Percentiles rank a stretch among this genome's conserved stretches.
Conservation (phyloP, 352 stramenopile genomes). For the Elongisporangium anandrum region DNA sequence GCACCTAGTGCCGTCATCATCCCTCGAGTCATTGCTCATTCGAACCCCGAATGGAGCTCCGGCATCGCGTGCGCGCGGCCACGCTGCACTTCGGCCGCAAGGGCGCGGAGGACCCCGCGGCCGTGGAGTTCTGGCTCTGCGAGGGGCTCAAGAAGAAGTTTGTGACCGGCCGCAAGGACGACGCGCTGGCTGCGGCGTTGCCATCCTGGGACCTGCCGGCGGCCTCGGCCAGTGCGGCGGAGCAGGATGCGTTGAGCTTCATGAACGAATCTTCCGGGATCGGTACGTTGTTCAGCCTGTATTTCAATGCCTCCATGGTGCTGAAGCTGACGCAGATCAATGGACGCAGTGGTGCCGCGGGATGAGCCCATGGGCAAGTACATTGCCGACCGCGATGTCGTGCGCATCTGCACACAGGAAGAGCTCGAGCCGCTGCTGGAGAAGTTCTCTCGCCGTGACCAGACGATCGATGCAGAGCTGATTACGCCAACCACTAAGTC, state of each 20-base stretch:
- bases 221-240: conserved; percentile 13
- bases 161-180: conserved; percentile 34
- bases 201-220: conserved; percentile 41
- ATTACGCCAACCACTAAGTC: conserved; percentile 41
- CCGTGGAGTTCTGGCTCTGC: conserved; percentile 68
- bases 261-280: conserved; percentile 76
- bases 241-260: conserved; percentile 44
- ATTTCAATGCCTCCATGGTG: not conserved
- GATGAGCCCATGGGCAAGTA: conserved; percentile 52
- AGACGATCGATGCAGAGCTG: conserved; percentile 56
- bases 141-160: conserved; percentile 67
- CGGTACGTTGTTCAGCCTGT: conserved; percentile 9
- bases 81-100: conserved; percentile 51
- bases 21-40: not conserved
- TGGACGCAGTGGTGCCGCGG: conserved; percentile 37
- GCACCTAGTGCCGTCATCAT: not conserved
- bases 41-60: conserved; percentile 26
- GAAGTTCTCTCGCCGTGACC: conserved; percentile 61
- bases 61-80: conserved; percentile 40
- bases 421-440: conserved; percentile 61
- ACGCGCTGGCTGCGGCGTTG: conserved; percentile 38
- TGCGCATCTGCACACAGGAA: conserved; percentile 54
- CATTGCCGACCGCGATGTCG: conserved; percentile 65
- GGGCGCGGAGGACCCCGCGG: conserved; percentile 30
- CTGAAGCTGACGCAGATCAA: too few species aligned